phyloP scores from a whole-genome alignment of 768 basidiomycete genomes.

The Amanita pseudoporphyria region DNA sequence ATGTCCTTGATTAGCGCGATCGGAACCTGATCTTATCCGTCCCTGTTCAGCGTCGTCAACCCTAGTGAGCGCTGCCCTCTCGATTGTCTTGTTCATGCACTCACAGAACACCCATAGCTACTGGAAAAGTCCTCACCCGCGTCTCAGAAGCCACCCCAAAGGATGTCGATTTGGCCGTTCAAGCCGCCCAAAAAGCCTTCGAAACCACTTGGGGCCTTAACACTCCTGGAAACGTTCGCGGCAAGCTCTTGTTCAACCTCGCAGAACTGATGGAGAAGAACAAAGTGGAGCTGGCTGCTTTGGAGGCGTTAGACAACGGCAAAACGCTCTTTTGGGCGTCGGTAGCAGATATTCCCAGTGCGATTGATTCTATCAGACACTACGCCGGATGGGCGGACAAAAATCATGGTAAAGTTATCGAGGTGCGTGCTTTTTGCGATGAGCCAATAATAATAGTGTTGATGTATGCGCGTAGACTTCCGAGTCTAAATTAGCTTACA shows the following conservation, averaged over 20 bases:
- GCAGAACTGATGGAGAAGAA: slow-evolving; percentile 55
- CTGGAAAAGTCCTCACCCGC: slow-evolving; percentile 49
- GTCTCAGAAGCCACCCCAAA: slow-evolving; percentile 51
- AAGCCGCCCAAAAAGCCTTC: slow-evolving; percentile 45
- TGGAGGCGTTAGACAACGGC: slow-evolving; percentile 70
- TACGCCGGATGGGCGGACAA: slow-evolving; percentile 93
- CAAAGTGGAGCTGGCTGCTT: slow-evolving; percentile 54
- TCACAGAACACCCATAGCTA: slow-evolving; percentile 29
- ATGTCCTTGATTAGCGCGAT: not conserved
- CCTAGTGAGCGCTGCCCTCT: slow-evolving; percentile 26
- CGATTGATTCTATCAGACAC: slow-evolving; percentile 52
- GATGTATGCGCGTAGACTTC: not conserved
- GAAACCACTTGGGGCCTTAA: slow-evolving; percentile 66
- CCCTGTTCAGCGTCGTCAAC: slow-evolving; percentile 40
- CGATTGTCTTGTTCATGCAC: not conserved
- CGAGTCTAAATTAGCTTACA: slow-evolving; percentile 26
- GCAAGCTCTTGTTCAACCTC: slow-evolving; percentile 50
- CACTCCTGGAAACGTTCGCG: slow-evolving; percentile 39
- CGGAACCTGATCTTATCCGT: not conserved
- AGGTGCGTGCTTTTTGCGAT: slow-evolving; percentile 21
- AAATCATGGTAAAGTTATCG: slow-evolving; percentile 64
- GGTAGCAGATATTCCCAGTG: slow-evolving; percentile 36
- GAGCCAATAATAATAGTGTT: not conserved
- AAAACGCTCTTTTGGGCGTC: slow-evolving; percentile 45
- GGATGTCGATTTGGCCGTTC: slow-evolving; percentile 74